Base-by-base conservation (phyloP, 2,329 filamentous ascomycete species). In the Apiospora kogelbergensis region DNA sequence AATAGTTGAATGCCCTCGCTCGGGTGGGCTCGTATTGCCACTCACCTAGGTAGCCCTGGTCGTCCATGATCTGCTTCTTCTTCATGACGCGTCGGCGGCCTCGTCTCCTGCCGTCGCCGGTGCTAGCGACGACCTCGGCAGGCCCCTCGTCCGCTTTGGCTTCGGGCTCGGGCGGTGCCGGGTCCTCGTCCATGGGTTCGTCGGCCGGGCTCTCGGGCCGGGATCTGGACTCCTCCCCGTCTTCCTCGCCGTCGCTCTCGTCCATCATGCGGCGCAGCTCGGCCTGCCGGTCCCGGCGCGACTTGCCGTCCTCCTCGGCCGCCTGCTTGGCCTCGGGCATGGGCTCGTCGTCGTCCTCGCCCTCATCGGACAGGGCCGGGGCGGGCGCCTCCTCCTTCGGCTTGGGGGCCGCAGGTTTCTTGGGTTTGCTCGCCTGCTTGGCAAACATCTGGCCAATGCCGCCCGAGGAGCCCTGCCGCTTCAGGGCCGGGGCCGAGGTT, bases 401-500 rank as follows among this genome's bases (percentile, higher is more conserved):
- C 17, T 42, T 42, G 30, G 48, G 40, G 5, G 69, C 66, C 6
- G 67, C 71, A 6, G 75, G 73, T 66, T 77, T 78, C 71, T 78
- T 79, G 17, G 77, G 74, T 66, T 76, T 78, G 15, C 75, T 74
- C 3, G 77, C 76, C 6, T 72, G 72, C 64, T 76, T 78, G 33
- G 77, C 77, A 69, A 79, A 79, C 77, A 79, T 78, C 69, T 79
- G 76, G 15, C 76, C 73, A 63, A 79, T 79, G 20, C 77, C 76
- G 13, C 67, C 69, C 5, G 77, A 78, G 15, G 77, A 77, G 17
- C 70, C 72, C 68, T 79, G 76, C 68, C 87, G 88, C 75, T 93
- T 93, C 2, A 86, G 72, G 0, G 79, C 64, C 20, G 81, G 73
- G 4, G 76, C 72, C 3, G 73, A 48, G 17, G 45, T 22, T 6